These are phyloP conservation scores for Amorphotheca resinae DNA, from an alignment of 495 filamentous ascomycete genomes.

Conservation along the genomic window DNA sequence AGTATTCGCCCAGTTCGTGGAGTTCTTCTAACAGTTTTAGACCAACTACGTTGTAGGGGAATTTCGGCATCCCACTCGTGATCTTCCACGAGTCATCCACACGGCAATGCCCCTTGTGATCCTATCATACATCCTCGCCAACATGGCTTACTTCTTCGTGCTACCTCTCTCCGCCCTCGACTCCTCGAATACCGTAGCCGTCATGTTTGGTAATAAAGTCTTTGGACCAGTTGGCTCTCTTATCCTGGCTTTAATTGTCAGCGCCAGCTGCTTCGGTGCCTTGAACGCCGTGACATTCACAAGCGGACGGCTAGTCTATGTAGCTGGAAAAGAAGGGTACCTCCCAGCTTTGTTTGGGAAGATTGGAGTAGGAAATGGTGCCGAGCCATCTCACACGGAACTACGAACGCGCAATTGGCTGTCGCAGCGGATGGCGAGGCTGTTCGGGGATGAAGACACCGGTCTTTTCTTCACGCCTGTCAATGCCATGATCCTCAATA, in stretches of 20 bases:
- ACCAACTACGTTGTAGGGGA: slow-evolving; percentile 96
- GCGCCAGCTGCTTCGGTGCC: slow-evolving; percentile 78
- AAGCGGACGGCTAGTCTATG: slow-evolving; percentile 81
- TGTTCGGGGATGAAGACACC: slow-evolving; percentile 48
- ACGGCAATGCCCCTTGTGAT: slow-evolving; percentile 96
- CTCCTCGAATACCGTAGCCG: slow-evolving; percentile 80
- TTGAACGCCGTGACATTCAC: slow-evolving; percentile 95
- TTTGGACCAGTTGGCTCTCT: slow-evolving; percentile 76
- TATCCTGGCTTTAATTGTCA: slow-evolving; percentile 79
- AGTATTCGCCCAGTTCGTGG: slow-evolving; percentile 27
- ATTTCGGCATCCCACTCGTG: slow-evolving; percentile 80
- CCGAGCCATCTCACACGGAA: slow-evolving; percentile 25
- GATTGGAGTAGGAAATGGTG: slow-evolving; percentile 53
- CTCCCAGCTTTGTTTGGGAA: slow-evolving; percentile 73
- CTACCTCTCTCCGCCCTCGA: slow-evolving; percentile 72
- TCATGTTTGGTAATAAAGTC: slow-evolving; percentile 82
- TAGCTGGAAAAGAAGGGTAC: slow-evolving; percentile 90
- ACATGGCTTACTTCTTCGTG: slow-evolving; percentile 87
- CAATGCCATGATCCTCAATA: slow-evolving; percentile 76
- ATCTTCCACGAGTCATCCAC: slow-evolving; percentile 90
- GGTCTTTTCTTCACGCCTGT: slow-evolving; percentile 78
- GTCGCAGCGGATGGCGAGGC: slow-evolving; percentile 37
- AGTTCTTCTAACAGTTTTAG: slow-evolving; percentile 29
- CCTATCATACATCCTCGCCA: slow-evolving; percentile 76
- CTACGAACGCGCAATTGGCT: slow-evolving; percentile 47